Evolutionary conservation across 2,329 filamentous ascomycete genomes (phyloP).

Genomic region (Apiospora sp.): DNA sequence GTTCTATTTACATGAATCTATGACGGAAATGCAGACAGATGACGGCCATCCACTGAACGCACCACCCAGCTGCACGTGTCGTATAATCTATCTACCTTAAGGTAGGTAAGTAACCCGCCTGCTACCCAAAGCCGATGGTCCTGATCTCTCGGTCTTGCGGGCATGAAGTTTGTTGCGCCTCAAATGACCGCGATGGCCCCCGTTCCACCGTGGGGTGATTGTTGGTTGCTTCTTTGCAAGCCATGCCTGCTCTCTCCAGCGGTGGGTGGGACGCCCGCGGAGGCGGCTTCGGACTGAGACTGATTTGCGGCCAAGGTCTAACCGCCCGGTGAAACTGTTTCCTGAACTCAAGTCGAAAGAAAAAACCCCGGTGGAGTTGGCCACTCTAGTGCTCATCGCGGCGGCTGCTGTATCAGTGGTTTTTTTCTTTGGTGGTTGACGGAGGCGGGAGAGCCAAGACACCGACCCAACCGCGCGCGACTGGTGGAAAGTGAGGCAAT

Average conservation of each 20-base stretch:
- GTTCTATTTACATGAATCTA: neutral
- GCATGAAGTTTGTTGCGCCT: constrained; percentile 5
- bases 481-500: constrained; percentile 17
- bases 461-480: constrained; percentile 6
- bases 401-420: neutral
- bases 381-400: neutral
- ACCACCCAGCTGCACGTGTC: neutral
- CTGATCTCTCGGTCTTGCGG: neutral
- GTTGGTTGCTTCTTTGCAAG: constrained; percentile 7
- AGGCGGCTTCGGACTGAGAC: constrained; percentile 10
- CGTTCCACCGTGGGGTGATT: constrained; percentile 2
- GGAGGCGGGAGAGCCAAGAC: constrained; percentile 2
- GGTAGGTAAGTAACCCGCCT: neutral
- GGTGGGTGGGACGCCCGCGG: constrained; percentile 6
- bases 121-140: neutral
- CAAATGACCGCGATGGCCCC: neutral
- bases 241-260: neutral
- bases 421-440: neutral
- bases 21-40: constrained; percentile 2
- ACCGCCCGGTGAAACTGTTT: constrained; percentile 17
- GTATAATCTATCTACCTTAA: neutral
- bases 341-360: neutral
- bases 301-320: constrained; percentile 17
- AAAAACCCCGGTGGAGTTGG: neutral
- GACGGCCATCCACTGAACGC: neutral